A percentile compares a stretch with the other conserved stretches of the same genome.
phyloP scores from a whole-genome alignment of 1,284 basidiomycete species.

The Marasmius sp. region DNA sequence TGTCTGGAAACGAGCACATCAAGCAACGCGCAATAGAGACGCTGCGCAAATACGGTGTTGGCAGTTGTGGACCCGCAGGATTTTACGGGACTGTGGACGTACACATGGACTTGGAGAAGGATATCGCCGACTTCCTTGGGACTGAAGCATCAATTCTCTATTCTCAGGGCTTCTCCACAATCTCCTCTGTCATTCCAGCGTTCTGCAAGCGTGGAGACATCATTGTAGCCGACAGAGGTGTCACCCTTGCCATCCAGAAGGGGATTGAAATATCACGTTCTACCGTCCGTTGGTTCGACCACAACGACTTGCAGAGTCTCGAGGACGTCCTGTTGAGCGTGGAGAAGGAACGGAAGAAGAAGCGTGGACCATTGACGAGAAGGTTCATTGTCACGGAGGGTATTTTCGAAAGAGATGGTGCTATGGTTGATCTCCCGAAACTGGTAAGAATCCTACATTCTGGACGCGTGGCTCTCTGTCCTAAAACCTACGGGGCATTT shows the following conservation, averaged over 20 bases:
- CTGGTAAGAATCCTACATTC: conserved; percentile 57
- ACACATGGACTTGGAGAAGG: conserved; percentile 85
- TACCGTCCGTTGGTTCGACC: conserved; percentile 93
- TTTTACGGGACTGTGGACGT: conserved; percentile 98
- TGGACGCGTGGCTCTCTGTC: neutral
- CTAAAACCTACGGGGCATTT: conserved; percentile 1
- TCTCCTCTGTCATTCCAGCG: conserved; percentile 93
- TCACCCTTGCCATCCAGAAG: conserved; percentile 96
- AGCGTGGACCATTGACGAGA: conserved; percentile 79
- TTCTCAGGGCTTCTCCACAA: conserved; percentile 91
- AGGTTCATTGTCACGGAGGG: conserved; percentile 98
- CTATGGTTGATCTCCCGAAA: conserved; percentile 88
- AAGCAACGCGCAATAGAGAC: conserved; percentile 86
- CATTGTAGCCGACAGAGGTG: conserved; percentile 94
- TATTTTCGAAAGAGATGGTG: conserved; percentile 94
- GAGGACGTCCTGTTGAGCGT: conserved; percentile 85
- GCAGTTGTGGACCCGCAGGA: conserved; percentile 94
- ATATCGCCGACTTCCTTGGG: conserved; percentile 90
- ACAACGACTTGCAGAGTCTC: conserved; percentile 90
- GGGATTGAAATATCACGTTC: conserved; percentile 96
- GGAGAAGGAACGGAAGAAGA: conserved; percentile 87
- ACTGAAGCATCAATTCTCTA: conserved; percentile 91
- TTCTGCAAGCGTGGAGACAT: conserved; percentile 98
- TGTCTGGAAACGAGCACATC: conserved; percentile 86
- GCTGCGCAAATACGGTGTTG: conserved; percentile 91